A percentile compares a stretch with the other conserved stretches of the same genome.
phyloP scores from a whole-genome alignment of 352 stramenopile species.

The Globisporangium takayamanum region DNA sequence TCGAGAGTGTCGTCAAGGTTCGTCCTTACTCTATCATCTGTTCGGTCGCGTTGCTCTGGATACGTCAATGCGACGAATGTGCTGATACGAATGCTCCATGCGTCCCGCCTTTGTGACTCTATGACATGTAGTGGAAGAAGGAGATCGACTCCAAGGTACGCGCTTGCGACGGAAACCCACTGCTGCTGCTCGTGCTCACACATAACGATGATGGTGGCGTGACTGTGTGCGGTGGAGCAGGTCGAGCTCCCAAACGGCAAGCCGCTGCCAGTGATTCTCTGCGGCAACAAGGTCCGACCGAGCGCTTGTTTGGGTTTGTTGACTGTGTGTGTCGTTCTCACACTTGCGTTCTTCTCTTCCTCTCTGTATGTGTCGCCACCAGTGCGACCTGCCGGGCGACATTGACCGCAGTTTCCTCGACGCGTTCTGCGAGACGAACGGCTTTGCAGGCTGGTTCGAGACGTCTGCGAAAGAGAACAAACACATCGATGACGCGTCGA shows the following conservation, averaged over 20 bases:
- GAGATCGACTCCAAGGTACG: conserved; percentile 90
- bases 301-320: too few species aligned
- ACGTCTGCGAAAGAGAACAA: conserved; percentile 92
- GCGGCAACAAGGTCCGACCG: conserved; percentile 85
- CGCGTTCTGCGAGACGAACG: conserved; percentile 86
- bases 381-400: conserved; percentile 83
- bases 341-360: neutral
- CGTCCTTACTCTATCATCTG: neutral
- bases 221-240: conserved; percentile 9
- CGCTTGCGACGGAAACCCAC: neutral
- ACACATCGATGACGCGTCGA: conserved; percentile 86
- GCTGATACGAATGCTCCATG: neutral
- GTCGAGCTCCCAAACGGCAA: conserved; percentile 89
- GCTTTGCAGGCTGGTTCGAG: conserved; percentile 90
- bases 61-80: neutral
- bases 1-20: conserved; percentile 86
- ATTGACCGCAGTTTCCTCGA: conserved; percentile 76
- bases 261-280: conserved; percentile 86
- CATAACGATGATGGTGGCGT: neutral
- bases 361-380: neutral
- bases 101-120: neutral
- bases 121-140: conserved; percentile 81
- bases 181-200: neutral
- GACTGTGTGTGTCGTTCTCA: neutral
- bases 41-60: neutral